phyloP scores from a whole-genome alignment of 129 eudicot genomes.

The Tagetes erecta region DNA sequence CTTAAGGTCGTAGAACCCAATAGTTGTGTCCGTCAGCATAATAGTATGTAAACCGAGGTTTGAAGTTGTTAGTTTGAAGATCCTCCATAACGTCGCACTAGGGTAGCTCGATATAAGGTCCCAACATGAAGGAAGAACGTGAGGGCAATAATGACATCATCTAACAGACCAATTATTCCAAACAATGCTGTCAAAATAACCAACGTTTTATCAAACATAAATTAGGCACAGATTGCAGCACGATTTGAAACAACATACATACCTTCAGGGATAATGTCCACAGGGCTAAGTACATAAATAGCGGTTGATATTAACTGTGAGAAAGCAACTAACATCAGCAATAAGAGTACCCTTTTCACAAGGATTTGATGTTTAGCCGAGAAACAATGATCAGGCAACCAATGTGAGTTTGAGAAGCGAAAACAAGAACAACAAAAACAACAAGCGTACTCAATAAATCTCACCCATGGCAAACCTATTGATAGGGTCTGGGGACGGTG shows the following conservation, averaged over 20 bases:
- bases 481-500: no score
- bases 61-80: slow-evolving; percentile 33
- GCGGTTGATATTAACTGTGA: slow-evolving; percentile 62
- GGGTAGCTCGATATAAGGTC: slow-evolving; percentile 80
- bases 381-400: no score
- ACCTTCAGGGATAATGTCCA: slow-evolving; percentile 97
- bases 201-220: no score
- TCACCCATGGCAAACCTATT: no score
- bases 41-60: background rate
- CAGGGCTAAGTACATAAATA: slow-evolving; percentile 81
- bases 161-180: slow-evolving; percentile 82
- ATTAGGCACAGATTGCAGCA: background rate
- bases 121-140: slow-evolving; percentile 84
- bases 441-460: no score
- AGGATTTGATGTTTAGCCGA: no score
- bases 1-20: no score
- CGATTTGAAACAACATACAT: slow-evolving; percentile 12
- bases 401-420: no score
- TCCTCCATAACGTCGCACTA: slow-evolving; percentile 82
- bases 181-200: slow-evolving; percentile 51
- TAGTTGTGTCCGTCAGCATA: no score
- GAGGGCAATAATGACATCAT: slow-evolving; percentile 71
- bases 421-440: no score
- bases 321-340: slow-evolving; percentile 9
- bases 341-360: background rate